A percentile compares a stretch with the other conserved stretches of the same genome.
Evolutionary conservation across 495 filamentous ascomycete species (phyloP).

Genomic region (Melanomma pulvis-pyrius): DNA sequence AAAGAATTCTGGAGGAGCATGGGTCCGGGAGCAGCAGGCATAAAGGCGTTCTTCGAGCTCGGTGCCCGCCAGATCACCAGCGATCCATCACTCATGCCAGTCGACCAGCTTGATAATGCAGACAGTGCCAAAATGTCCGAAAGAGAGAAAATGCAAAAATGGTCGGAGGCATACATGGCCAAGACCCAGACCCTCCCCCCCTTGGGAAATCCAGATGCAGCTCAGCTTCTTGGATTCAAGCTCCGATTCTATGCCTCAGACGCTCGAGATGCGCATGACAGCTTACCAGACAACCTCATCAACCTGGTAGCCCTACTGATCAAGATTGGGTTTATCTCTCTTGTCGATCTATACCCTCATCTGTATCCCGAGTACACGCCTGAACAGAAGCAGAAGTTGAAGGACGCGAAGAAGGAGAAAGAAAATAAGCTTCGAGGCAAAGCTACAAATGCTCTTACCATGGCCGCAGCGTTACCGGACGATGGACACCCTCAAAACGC

Average conservation of each 20-base stretch:
- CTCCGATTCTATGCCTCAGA: constrained; percentile 84
- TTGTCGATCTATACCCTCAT: constrained; percentile 89
- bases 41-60: constrained; percentile 82
- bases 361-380: constrained; percentile 87
- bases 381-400: constrained; percentile 61
- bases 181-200: constrained; percentile 80
- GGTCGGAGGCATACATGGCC: constrained; percentile 70
- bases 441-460: constrained; percentile 83
- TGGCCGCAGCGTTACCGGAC: constrained; percentile 84
- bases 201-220: constrained; percentile 83
- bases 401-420: constrained; percentile 78
- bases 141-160: constrained; percentile 40
- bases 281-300: constrained; percentile 85
- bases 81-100: constrained; percentile 10
- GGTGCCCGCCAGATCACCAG: constrained; percentile 42
- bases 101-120: neutral
- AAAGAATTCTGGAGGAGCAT: constrained; percentile 78
- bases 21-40: constrained; percentile 60
- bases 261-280: constrained; percentile 68
- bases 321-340: constrained; percentile 96
- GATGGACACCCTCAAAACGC: constrained; percentile 64
- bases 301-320: constrained; percentile 89
- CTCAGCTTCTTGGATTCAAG: constrained; percentile 96
- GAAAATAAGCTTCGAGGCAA: constrained; percentile 66
- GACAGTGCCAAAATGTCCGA: constrained; percentile 18